Percentiles rank a stretch among this genome's conserved stretches.
Evolutionary conservation across 2,329 filamentous ascomycete genomes (phyloP).

Genomic region (Colletotrichum viniferum): DNA sequence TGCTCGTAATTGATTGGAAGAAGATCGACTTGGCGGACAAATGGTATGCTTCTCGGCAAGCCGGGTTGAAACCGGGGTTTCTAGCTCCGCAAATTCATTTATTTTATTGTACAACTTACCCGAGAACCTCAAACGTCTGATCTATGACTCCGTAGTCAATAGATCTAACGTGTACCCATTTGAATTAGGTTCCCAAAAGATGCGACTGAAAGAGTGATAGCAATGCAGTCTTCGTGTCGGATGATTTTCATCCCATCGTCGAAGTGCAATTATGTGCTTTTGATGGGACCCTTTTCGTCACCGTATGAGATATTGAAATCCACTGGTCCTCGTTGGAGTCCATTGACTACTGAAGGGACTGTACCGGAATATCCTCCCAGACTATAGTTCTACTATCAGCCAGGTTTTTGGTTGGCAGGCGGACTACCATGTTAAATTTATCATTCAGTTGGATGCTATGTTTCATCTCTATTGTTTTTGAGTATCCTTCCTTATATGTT

Average conservation of each 20-base stretch:
- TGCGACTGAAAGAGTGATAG: background rate
- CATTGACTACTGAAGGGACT: background rate
- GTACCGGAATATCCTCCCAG: background rate
- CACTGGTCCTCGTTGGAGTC: background rate
- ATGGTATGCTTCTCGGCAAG: background rate
- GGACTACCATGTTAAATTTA: background rate
- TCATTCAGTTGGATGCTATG: background rate
- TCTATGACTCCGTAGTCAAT: background rate
- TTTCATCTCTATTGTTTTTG: too few species aligned
- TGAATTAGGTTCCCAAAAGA: background rate
- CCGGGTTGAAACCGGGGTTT: background rate
- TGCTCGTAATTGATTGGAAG: background rate
- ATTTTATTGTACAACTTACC: background rate
- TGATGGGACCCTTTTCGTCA: background rate
- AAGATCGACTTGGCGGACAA: background rate
- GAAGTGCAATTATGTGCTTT: accelerated
- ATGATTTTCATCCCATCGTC: background rate
- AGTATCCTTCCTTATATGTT: background rate
- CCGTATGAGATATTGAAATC: background rate
- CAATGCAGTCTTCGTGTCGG: background rate
- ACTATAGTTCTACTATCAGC: background rate
- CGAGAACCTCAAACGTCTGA: background rate
- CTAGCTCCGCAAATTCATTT: background rate
- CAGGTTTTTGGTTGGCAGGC: background rate
- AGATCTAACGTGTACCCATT: background rate